phyloP scores from a whole-genome alignment of 2,329 filamentous ascomycete genomes.

The Botrytis cinerea region DNA sequence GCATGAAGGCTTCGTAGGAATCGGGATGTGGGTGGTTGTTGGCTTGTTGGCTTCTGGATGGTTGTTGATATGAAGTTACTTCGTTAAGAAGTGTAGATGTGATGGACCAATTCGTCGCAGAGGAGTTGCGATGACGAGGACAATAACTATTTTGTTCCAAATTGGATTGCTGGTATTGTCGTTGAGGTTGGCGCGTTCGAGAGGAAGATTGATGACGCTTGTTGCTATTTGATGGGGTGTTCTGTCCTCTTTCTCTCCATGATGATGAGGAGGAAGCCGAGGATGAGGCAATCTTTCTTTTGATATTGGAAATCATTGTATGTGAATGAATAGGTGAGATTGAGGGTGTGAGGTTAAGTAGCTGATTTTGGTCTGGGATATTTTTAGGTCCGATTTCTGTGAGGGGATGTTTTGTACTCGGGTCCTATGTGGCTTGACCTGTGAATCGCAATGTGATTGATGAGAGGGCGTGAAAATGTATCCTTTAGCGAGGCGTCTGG shows the following conservation, averaged over 20 bases:
- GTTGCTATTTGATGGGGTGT: background rate
- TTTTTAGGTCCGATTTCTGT: background rate
- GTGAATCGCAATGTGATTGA: background rate
- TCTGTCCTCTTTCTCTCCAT: constrained; percentile 3
- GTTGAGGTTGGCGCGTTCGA: background rate
- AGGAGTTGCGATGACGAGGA: constrained; percentile 4
- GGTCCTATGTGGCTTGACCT: background rate
- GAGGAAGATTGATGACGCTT: background rate
- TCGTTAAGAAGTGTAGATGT: background rate
- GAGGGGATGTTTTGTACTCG: background rate
- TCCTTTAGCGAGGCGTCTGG: constrained; percentile 18
- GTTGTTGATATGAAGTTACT: background rate
- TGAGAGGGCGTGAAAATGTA: constrained; percentile 3
- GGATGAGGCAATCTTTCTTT: background rate
- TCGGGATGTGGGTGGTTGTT: background rate
- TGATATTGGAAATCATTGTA: constrained; percentile 18
- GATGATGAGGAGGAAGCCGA: background rate
- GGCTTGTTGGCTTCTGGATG: background rate
- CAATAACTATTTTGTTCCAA: background rate
- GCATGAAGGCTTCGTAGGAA: constrained; percentile 22
- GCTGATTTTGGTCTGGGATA: background rate
- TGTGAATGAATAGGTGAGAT: background rate
- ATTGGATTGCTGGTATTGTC: background rate
- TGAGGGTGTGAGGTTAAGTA: background rate
- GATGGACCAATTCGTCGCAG: constrained; percentile 8